These are phyloP conservation scores for Melastoma candidum DNA, from an alignment of 441 rosid species.

Conservation along the genomic window DNA sequence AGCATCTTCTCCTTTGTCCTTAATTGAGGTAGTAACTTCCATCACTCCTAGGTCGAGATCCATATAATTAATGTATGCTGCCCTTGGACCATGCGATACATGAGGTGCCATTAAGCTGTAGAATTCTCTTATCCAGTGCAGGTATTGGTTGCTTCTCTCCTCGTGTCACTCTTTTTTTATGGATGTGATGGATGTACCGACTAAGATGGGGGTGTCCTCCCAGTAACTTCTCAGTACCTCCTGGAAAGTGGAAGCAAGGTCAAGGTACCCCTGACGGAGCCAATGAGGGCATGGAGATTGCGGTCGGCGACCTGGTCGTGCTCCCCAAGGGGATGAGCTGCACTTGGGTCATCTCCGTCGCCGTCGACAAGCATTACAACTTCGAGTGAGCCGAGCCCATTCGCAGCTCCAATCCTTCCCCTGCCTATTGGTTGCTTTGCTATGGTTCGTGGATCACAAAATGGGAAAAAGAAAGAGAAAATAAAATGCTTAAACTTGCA, in stretches of 20 bases:
- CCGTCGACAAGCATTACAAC: conserved; percentile 47
- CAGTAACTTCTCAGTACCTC: conserved; percentile 43
- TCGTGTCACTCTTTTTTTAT: conserved; percentile 33
- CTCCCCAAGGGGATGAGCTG: conserved; percentile 62
- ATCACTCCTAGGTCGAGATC: conserved; percentile 32
- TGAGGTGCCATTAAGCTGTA: conserved; percentile 26
- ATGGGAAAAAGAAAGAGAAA: conserved; percentile 8
- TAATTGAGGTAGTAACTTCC: conserved; percentile 5
- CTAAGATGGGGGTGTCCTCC: conserved; percentile 42
- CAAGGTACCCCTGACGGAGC: conserved; percentile 36
- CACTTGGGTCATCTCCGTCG: conserved; percentile 43
- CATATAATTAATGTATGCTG: conserved; percentile 32
- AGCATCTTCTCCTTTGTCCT: conserved; percentile 15
- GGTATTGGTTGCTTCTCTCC: conserved; percentile 11
- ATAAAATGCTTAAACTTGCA: too few species aligned
- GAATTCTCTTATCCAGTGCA: conserved; percentile 27
- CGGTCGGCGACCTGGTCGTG: conserved; percentile 49
- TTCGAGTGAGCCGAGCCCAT: conserved; percentile 14
- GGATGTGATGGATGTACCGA: conserved; percentile 26
- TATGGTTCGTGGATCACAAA: conserved; percentile 3
- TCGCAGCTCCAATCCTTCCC: too few species aligned
- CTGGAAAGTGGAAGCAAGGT: conserved; percentile 33
- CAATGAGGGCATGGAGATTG: conserved; percentile 36
- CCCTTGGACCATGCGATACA: conserved; percentile 31
- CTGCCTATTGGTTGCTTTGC: too few species aligned